phyloP scores from a whole-genome alignment of 139 green algal genomes.

The Pycnococcus provasolii region DNA sequence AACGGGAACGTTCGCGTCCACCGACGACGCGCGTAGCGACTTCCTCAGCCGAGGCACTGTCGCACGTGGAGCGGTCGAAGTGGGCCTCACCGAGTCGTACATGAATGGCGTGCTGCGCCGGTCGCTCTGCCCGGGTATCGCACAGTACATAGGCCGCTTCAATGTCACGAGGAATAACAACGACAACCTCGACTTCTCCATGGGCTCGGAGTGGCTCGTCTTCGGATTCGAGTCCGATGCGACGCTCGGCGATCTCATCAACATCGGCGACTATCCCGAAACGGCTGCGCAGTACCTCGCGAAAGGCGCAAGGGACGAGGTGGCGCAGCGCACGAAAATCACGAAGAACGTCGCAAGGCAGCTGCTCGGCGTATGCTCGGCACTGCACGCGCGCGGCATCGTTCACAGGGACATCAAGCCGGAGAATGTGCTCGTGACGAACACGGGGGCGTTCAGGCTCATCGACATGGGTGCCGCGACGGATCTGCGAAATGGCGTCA shows the following conservation, averaged over 20 bases:
- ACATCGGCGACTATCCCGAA: conserved; percentile 8
- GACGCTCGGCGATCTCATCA: conserved; percentile 18
- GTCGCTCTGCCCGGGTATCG: not conserved
- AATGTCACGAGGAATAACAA: conserved; percentile 1
- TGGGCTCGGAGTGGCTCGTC: conserved; percentile 11
- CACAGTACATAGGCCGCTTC: conserved; percentile 1
- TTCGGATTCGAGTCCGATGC: conserved; percentile 14
- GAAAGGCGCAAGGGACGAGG: not conserved
- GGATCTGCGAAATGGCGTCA: conserved; percentile 42
- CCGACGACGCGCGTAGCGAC: not conserved
- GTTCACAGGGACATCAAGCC: conserved; percentile 49
- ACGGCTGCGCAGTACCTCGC: not conserved
- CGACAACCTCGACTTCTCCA: not conserved
- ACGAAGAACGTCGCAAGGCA: conserved; percentile 30
- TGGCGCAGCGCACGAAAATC: conserved; percentile 3
- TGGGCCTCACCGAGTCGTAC: conserved; percentile 8
- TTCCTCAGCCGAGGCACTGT: conserved; percentile 6
- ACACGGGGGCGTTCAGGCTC: conserved; percentile 36
- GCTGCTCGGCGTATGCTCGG: conserved; percentile 20
- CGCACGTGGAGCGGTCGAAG: conserved; percentile 8
- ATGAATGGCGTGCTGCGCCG: conserved; percentile 13
- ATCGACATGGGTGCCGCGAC: conserved; percentile 45
- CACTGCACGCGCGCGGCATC: conserved; percentile 39
- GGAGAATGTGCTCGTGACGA: conserved; percentile 40
- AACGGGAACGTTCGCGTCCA: not conserved